Base-by-base conservation (phyloP, 768 basidiomycete genomes). In the Boletus sp. region DNA sequence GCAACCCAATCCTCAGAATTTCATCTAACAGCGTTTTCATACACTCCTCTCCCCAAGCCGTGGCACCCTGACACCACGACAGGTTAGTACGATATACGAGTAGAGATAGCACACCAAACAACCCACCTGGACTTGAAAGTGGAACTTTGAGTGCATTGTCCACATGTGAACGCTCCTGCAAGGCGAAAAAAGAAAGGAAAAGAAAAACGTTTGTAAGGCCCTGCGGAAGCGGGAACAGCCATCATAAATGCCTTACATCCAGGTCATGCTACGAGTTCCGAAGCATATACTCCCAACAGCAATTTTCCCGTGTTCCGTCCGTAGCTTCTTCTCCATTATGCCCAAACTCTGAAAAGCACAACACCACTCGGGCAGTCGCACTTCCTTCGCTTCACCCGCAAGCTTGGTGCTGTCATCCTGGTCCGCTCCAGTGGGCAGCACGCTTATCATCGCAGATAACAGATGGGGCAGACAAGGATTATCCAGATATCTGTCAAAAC, bases 111-210 rank as follows among this genome's bases (percentile, higher is more conserved):
- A 29, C 30, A 2, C 7, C 20, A 28, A 36, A 33, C 1, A 10
- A 51, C 60, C 15, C 12, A 66, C 64, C 29, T 57, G 53, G 18
- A 64, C 10, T 42, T 67, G 52, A 32, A 63, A 51, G 30, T 47
- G 41, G 1, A 65, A 15, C 40, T 52, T 66, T 0, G 64, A 66
- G 14, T 59, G 52, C 44, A 65, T 59, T 6, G 61, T 59, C 64
- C 64, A 66, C 32, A 55, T 60, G 32, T 66, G 60, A 24, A 59
- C 36, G 1, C 47, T 55, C 37, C 64, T 65, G 33, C 1, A 20
- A 18, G 15, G 5, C 12, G 24, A 24, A 24, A 24, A 12, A 20
- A 33, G 2, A 20, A 9, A 20, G 35, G 3, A n/a, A 20, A 24
- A 15, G 12, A 15, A 11, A 37, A 47, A 32, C 14, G 36, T 1